Evolutionary conservation across 2,329 filamentous ascomycete species (phyloP).

Genomic region (Colletotrichum sp.): DNA sequence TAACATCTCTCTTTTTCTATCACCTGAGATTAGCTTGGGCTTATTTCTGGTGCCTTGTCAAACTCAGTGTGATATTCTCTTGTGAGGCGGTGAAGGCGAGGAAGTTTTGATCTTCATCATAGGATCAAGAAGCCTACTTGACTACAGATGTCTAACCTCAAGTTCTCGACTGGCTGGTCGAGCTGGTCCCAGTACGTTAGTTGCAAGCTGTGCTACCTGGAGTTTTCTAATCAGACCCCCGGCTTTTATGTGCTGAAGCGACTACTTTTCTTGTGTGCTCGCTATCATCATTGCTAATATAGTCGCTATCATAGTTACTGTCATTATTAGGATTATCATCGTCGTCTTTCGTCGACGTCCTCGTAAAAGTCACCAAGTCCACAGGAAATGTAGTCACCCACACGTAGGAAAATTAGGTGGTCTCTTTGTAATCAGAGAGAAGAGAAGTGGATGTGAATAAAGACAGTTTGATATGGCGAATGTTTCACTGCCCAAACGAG

Average conservation of each 20-base stretch:
- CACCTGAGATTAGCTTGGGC: not conserved
- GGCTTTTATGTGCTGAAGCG: too few species aligned
- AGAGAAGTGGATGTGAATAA: not conserved
- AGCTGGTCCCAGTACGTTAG: not conserved
- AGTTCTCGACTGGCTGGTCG: not conserved
- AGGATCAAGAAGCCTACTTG: not conserved
- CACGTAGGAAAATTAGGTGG: not conserved
- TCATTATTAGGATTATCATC: too few species aligned
- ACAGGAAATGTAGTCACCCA: too few species aligned
- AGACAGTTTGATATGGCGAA: not conserved
- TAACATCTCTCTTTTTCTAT: not conserved
- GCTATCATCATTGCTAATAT: too few species aligned
- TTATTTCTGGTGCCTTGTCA: too few species aligned
- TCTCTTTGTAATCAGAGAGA: not conserved
- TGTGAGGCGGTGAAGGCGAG: not conserved
- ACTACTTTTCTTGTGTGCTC: too few species aligned
- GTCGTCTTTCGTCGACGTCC: too few species aligned
- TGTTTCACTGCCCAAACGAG: not conserved
- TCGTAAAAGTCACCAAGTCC: too few species aligned
- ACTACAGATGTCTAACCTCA: not conserved
- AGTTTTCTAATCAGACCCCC: not conserved
- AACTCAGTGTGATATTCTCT: too few species aligned
- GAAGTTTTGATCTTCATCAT: not conserved
- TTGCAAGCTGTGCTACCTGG: not conserved
- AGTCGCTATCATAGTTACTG: too few species aligned